A percentile compares a stretch with the other conserved stretches of the same genome.
These are phyloP conservation scores for Kazachstania africana DNA, from an alignment of 805 yeast genomes.

Conservation along the genomic window DNA sequence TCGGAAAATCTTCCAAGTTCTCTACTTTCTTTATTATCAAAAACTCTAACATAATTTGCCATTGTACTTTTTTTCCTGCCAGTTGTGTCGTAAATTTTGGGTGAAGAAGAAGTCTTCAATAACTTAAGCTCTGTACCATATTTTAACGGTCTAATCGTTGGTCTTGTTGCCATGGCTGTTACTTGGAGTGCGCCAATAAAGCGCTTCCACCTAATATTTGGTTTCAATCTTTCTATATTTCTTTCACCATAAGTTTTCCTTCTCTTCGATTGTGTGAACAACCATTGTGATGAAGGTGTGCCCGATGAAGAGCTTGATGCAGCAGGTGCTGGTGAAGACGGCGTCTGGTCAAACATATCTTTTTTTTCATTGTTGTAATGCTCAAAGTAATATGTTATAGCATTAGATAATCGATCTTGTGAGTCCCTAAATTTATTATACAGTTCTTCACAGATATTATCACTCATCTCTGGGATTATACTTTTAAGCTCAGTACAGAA, in stretches of 20 bases:
- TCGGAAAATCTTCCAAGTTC: slow-evolving; percentile 74
- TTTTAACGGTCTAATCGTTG: slow-evolving; percentile 34
- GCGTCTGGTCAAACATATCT: not conserved
- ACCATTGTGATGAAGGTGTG: not conserved
- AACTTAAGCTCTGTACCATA: slow-evolving; percentile 35
- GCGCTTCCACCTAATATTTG: slow-evolving; percentile 26
- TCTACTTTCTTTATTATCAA: slow-evolving; percentile 24
- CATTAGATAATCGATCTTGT: slow-evolving; percentile 25
- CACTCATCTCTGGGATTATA: slow-evolving; percentile 27
- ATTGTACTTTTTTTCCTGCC: slow-evolving; percentile 16
- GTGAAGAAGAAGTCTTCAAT: slow-evolving; percentile 24
- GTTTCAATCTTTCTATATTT: slow-evolving; percentile 7
- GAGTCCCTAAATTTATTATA: slow-evolving; percentile 19
- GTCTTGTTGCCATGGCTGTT: slow-evolving; percentile 64
- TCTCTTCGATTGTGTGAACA: slow-evolving; percentile 1
- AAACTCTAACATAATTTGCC: slow-evolving; percentile 26
- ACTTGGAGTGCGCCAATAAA: slow-evolving; percentile 52
- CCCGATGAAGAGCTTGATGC: not conserved
- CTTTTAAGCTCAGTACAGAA: slow-evolving; percentile 26
- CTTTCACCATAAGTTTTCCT: slow-evolving; percentile 2
- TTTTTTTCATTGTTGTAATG: not conserved
- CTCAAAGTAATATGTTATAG: slow-evolving; percentile 33
- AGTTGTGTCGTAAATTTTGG: slow-evolving; percentile 12
- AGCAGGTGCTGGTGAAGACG: not conserved
- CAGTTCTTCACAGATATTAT: slow-evolving; percentile 11